These are phyloP conservation scores for Paraconiothyrium sp. DNA, from an alignment of 2,329 filamentous ascomycete species.

Conservation along the genomic window DNA sequence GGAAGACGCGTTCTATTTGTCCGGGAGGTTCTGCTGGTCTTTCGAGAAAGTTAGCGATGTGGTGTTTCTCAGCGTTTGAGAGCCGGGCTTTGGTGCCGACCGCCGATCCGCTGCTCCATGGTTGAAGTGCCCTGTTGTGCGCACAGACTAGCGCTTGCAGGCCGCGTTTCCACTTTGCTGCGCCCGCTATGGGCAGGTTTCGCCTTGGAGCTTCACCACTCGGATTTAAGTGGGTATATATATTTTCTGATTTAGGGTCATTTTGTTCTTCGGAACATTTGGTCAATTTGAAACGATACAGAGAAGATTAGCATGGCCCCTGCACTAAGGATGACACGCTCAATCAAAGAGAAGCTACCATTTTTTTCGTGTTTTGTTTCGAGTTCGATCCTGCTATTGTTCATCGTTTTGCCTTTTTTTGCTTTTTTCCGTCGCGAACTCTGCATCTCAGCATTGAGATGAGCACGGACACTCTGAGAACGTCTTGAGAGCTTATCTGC, in stretches of 20 bases:
- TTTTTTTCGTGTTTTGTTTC: constrained; percentile 18
- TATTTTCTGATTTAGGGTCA: not conserved
- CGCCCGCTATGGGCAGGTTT: not conserved
- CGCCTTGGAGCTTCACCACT: not conserved
- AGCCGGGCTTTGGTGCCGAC: not conserved
- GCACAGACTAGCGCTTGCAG: not conserved
- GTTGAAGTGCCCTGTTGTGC: not conserved
- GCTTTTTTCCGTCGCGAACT: not conserved
- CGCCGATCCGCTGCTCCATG: not conserved
- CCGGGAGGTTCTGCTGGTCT: not conserved
- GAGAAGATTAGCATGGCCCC: constrained; percentile 61
- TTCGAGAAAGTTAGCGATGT: not conserved
- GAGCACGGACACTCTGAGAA: not conserved
- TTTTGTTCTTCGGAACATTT: constrained; percentile 18
- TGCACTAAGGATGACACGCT: constrained; percentile 89
- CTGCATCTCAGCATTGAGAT: too few relatives aligned
- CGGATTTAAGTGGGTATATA: not conserved
- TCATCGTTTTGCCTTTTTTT: not conserved
- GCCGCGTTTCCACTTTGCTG: not conserved
- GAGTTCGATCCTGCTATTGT: constrained; percentile 12
- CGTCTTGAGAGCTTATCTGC: too few relatives aligned
- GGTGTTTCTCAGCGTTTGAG: not conserved
- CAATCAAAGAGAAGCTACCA: constrained; percentile 29
- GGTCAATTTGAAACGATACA: constrained; percentile 47
- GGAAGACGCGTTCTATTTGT: not conserved